Evolutionary conservation across 2,329 filamentous ascomycete genomes (phyloP), one percentile per base, ranked within the genome.

Genomic region (Alternaria alternata): DNA sequence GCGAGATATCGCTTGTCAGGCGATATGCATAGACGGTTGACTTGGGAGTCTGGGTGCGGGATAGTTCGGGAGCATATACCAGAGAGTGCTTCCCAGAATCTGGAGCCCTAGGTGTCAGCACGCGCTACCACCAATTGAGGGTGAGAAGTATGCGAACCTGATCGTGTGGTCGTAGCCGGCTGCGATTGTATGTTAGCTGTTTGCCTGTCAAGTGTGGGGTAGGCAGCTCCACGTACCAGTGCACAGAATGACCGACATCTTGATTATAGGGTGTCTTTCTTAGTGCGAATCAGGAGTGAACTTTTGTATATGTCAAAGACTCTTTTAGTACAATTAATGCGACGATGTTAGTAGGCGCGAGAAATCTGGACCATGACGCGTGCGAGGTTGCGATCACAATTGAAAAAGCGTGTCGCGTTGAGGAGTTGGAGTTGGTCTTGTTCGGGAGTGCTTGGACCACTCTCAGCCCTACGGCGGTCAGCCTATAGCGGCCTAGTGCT

Each of bases 51-150:
- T 3, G 95, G 93, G 76, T 99, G 94, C 71, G 97, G 95, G 70
- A 99, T 98, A 22, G 95, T 99, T 67, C 95, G 92, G 42, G 93
- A 97, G 82, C 95, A 99, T 73, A 99, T 98, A 54, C 95, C 95
- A 11, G 94, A 97, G 57, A 99, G 87, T 1, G 95, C 95, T 81
- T 99, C 95, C 95, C 95, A 99, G 83, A 99, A 99, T 66, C 93
- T 96, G 48, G 28, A 26, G 76, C 44, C 30, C 36, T 59, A 42
- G 20, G 39, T 53, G 64, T 72, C 24, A 74, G 63, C 49, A 48
- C 18, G 41, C 18, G 26, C 41, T 32, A 34, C 24, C 48, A 36
- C 51, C 38, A 22, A 30, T 20, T 9, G 16, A 32, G 16, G 12
- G 11, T 20, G 12, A 7, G 34, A 8, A n/a, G 16, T 26, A 34